Evolutionary conservation across 345 rosid genomes (phyloP).

Genomic region (Bruguiera parviflora): DNA sequence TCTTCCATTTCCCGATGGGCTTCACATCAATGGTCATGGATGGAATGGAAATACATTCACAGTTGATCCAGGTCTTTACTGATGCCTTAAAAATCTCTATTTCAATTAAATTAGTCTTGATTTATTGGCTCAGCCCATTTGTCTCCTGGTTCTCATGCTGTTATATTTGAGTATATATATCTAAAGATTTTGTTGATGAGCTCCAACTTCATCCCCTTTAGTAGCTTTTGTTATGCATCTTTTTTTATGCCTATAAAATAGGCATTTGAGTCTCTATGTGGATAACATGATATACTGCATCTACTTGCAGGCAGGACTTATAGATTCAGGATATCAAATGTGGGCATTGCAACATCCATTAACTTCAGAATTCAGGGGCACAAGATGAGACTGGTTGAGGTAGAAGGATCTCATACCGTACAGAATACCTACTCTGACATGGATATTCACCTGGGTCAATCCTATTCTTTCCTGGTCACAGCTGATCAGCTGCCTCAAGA

Average conservation of each 20-base stretch:
- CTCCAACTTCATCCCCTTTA: too few species aligned
- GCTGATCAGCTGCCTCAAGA: constrained; percentile 66
- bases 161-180: neutral
- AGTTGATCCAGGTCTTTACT: constrained; percentile 24
- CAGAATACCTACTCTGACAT: constrained; percentile 63
- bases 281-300: neutral
- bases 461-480: constrained; percentile 64
- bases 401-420: constrained; percentile 62
- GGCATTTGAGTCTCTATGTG: neutral
- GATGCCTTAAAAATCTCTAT: neutral
- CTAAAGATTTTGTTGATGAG: too few species aligned
- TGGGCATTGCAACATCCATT: constrained; percentile 50
- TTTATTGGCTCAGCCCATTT: neutral
- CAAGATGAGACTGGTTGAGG: constrained; percentile 58
- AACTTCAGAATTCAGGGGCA: constrained; percentile 75
- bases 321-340: constrained; percentile 63
- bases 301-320: constrained; percentile 47
- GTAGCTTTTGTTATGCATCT: neutral
- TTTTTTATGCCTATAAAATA: too few species aligned
- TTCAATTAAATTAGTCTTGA: too few species aligned
- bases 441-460: constrained; percentile 76
- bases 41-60: constrained; percentile 37
- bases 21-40: constrained; percentile 34
- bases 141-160: neutral
- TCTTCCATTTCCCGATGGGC: constrained; percentile 34